Conservation (phyloP, 179 eudicot species). For the Sideroxylon spinosum region DNA sequence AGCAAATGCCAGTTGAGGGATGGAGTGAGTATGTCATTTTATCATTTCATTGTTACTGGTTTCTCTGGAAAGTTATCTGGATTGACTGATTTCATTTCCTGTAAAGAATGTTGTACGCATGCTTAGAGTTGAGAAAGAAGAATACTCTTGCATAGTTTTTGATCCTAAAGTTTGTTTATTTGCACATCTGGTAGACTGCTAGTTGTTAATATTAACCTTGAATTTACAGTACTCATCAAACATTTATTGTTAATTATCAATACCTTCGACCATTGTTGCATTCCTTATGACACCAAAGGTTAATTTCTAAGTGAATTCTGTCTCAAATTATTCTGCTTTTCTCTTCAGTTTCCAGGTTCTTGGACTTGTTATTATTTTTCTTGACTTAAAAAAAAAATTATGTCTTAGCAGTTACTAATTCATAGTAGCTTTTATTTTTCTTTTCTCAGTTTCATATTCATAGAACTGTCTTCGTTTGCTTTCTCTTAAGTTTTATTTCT, state of each 20-base stretch:
- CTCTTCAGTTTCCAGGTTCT: neutral
- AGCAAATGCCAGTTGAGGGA: neutral
- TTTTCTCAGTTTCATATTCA: neutral
- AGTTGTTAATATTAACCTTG: neutral
- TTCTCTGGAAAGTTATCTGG: neutral
- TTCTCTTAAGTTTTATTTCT: conserved; percentile 7
- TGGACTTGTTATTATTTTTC: neutral
- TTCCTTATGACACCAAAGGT: neutral
- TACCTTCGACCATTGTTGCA: neutral
- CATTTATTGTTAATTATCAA: neutral
- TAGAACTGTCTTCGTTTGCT: neutral
- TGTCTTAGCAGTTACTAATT: neutral
- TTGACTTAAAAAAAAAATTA: too few species aligned
- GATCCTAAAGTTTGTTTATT: neutral
- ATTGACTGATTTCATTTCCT: conserved; percentile 10
- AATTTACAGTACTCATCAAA: neutral
- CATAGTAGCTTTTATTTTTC: neutral
- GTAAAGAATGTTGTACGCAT: neutral
- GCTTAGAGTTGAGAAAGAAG: neutral
- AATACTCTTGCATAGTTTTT: neutral
- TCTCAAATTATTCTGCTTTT: neutral
- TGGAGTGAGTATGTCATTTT: neutral
- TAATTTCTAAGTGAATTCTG: neutral
- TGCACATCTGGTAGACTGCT: neutral
- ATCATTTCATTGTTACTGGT: neutral